A percentile compares a stretch with the other conserved stretches of the same genome.
Conservation (phyloP, 345 rosid genomes). For the Turnera subulata region DNA sequence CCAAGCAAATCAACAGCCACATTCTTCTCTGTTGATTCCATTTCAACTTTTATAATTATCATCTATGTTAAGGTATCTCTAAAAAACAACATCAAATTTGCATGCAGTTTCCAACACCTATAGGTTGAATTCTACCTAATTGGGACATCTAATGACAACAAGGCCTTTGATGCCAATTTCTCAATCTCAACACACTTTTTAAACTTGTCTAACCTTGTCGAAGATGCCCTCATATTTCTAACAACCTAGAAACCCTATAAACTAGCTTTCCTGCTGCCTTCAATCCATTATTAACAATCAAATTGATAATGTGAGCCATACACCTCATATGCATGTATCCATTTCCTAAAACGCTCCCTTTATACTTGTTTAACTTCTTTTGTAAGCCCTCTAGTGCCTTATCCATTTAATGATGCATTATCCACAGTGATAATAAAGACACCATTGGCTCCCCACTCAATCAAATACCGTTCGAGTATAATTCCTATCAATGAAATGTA, state of each 20-base stretch:
- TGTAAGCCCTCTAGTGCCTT: background rate
- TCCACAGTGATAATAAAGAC: constrained; percentile 8
- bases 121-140: background rate
- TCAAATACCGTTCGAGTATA: background rate
- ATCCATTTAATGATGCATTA: constrained; percentile 2
- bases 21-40: background rate
- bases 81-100: background rate
- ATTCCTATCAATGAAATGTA: too few relatives aligned
- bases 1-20: background rate
- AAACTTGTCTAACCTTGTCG: background rate
- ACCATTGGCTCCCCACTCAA: background rate
- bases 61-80: background rate
- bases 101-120: background rate
- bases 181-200: background rate
- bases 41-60: background rate
- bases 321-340: too few relatives aligned
- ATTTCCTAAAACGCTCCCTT: background rate
- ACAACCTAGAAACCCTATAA: background rate
- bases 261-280: background rate
- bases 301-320: too few relatives aligned
- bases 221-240: background rate
- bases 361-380: background rate
- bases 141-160: background rate
- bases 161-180: background rate
- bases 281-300: background rate